Evolutionary conservation across 108 stramenopile genomes (phyloP), one percentile per base, ranked within the genome.

Genomic region (Nitzschia inconspicua): DNA sequence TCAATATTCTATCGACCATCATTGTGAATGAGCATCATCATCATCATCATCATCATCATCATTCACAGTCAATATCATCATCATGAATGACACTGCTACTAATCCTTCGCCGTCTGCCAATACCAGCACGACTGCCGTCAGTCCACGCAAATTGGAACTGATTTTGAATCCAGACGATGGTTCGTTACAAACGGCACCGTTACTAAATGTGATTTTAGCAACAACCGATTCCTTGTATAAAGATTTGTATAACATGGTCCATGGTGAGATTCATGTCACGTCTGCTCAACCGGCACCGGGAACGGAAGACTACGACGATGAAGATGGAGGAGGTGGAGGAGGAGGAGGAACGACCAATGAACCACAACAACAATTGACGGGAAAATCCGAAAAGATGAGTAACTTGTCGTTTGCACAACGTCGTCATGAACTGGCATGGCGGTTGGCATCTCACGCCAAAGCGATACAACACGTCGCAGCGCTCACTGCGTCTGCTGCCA

Each of bases 401-500:
- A 85, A 85, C 51, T 65, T 94, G 16, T 84, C 84, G 46, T 94
- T 90, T 69, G 78, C 85, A 10, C 83, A 86, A 63, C 77, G 92
- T 22, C 86, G 92, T 2, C 92, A 94, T 63, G 89, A 90, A 74
- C 67, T 94, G 31, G 57, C 79, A 14, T 77, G 75, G 50, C 77
- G 92, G 16, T 25, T 94, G 23, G 65, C 81, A 26, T 83, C 57
- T 11, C 88, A 94, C 50, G 52, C 57, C 49, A 79, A 78, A 41
- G 57, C 82, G 14, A 30, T 89, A 8, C 57, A 74, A 6, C 92
- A 94, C 42, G 77, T 84, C 5, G 76, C 85, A 42, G 88, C 87
- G 0, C 60, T 90, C 41, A 75, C 77, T 0, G 79, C 87, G 2
- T 79, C 86, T 28, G 43, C 55, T 39, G 47, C 50, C 31, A 14